Base-by-base conservation (phyloP, 352 stramenopile species). In the Pythium folliculosum region DNA sequence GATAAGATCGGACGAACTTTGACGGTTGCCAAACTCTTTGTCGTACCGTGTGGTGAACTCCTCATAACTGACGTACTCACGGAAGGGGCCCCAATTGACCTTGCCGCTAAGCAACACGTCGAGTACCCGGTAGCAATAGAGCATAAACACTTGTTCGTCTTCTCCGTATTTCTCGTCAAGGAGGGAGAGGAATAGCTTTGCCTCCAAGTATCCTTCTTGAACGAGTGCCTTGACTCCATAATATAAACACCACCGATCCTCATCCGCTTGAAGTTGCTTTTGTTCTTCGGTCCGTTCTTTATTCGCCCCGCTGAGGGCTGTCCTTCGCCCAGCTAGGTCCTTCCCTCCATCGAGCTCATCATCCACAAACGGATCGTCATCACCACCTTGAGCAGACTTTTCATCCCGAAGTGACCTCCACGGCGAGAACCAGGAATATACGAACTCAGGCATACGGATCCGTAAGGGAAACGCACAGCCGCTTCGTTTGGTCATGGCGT, bases 131-230 rank as follows among this genome's bases (percentile, higher is more conserved):
- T 97, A 87, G 65, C 92, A 98, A 65, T 97, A 91, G 8, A 96
- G 69, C 78, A 93, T 86, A 63, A 98, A 97, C 4, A 92, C 85
- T 38, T 96, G 77, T 56, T 94, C 88, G 64, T 98, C 94, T 73
- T 98, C 92, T 38, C 92, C 92, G 55, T 97, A 91, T 40, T 92
- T 97, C 60, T 98, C 92, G 52, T 98, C 94, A 0, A 98, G 77
- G 17, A 98, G 77, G 3, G 87, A 94, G 21, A 96, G 78, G 51
- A 98, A 98, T 0, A 98, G 68, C 53, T 93, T 94, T 0, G 92
- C 91, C 45, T 98, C 94, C 30, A 95, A 54, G 32, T 90, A 94
- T 12, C 95, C 91, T 61, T 94, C 81, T 16, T 89, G 78, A 0
- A 98, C 80, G 2, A 94, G 66, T 0, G 77, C 69, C 59, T 97